These are phyloP conservation scores for Aureobasidium sp. DNA, from an alignment of 2,329 filamentous ascomycete species.

Conservation along the genomic window DNA sequence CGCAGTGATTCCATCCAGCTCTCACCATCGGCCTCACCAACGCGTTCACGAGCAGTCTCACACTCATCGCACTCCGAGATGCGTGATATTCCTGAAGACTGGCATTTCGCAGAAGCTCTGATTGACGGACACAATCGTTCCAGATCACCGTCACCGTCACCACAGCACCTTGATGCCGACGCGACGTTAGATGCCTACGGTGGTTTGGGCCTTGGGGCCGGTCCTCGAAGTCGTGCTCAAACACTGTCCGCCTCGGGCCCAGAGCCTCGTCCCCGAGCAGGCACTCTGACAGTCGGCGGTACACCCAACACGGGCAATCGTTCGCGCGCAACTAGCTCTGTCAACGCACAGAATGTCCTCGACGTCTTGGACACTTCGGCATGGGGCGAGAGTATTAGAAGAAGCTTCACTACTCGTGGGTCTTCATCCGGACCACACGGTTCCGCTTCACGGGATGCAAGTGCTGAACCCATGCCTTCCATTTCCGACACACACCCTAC, in stretches of 20 bases:
- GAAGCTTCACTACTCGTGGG: conserved; percentile 65
- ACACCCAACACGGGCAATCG: conserved; percentile 29
- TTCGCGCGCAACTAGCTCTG: conserved; percentile 59
- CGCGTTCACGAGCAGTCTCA: conserved; percentile 16
- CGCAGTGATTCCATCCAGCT: conserved; percentile 27
- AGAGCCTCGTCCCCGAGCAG: neutral
- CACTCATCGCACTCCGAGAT: neutral
- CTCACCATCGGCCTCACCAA: conserved; percentile 21
- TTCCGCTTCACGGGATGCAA: neutral
- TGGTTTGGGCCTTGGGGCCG: conserved; percentile 4
- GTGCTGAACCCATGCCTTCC: neutral
- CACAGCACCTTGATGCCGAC: conserved; percentile 9
- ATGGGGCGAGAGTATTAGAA: conserved; percentile 87
- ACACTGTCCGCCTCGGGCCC: conserved; percentile 3
- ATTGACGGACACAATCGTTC: conserved; percentile 14
- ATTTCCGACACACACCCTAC: neutral
- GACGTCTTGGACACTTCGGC: conserved; percentile 81
- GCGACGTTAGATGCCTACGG: neutral
- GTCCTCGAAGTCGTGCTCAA: neutral
- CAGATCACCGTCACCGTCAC: conserved; percentile 22
- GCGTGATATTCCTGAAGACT: conserved; percentile 8
- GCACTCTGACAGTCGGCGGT: neutral
- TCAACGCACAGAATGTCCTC: conserved; percentile 70
- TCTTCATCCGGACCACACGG: neutral
- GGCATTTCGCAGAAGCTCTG: conserved; percentile 13